A percentile compares a stretch with the other conserved stretches of the same genome.
Evolutionary conservation across 495 filamentous ascomycete genomes (phyloP).

Genomic region (Parachaetomium inaequale): DNA sequence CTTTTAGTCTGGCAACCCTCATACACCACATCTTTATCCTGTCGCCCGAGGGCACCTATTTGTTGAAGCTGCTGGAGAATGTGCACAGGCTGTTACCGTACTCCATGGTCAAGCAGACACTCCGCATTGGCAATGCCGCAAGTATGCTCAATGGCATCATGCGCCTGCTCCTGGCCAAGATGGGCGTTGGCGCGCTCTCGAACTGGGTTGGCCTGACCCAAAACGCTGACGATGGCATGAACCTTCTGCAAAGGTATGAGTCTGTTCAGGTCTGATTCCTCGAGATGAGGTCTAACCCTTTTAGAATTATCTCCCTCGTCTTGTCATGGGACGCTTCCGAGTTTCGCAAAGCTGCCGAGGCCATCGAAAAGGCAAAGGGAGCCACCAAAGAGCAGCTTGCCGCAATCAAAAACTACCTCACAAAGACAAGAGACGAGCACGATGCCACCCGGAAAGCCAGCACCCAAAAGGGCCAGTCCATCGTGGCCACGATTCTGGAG

Average conservation of each 20-base stretch:
- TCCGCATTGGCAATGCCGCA: conserved; percentile 63
- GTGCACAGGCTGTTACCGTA: conserved; percentile 61
- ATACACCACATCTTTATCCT: conserved; percentile 60
- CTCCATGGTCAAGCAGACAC: conserved; percentile 55
- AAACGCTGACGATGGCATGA: conserved; percentile 63
- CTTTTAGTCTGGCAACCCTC: conserved; percentile 55
- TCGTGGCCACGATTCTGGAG: conserved; percentile 50
- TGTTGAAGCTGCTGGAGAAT: conserved; percentile 55
- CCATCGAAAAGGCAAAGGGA: conserved; percentile 50
- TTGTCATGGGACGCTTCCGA: conserved; percentile 59
- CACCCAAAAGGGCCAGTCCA: conserved; percentile 37
- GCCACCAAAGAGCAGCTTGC: conserved; percentile 45
- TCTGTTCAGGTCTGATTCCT: background rate
- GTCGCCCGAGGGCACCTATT: conserved; percentile 59
- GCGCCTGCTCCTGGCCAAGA: conserved; percentile 58
- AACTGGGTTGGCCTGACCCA: conserved; percentile 63
- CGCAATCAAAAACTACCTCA: conserved; percentile 48
- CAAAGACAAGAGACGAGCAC: conserved; percentile 45
- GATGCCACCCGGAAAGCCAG: conserved; percentile 45
- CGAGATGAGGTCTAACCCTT: conserved; percentile 4
- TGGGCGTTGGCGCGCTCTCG: conserved; percentile 57
- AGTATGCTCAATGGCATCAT: conserved; percentile 66
- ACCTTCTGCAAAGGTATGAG: conserved; percentile 53
- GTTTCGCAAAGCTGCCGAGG: conserved; percentile 51
- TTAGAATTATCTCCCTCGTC: conserved; percentile 60